Evolutionary conservation across 495 filamentous ascomycete species (phyloP).

Genomic region (Physcia stellaris): DNA sequence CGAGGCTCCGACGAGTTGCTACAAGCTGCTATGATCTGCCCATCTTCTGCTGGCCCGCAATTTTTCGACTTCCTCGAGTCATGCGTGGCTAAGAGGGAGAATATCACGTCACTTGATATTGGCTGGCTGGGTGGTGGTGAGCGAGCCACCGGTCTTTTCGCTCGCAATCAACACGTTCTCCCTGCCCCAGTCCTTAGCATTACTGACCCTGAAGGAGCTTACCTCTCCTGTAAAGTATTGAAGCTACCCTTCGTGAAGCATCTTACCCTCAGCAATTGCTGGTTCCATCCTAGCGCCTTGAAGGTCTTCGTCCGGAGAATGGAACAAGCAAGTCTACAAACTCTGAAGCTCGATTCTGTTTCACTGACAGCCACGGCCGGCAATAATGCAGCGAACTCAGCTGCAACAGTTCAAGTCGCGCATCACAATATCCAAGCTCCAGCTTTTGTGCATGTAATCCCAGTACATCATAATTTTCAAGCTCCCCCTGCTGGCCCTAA

Average conservation of each 20-base stretch:
- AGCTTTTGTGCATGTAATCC: too few species aligned
- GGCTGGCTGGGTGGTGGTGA: constrained; percentile 46
- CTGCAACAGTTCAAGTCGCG: constrained; percentile 3
- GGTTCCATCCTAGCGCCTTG: constrained; percentile 28
- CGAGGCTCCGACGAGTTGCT: constrained; percentile 26
- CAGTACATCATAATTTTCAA: too few species aligned
- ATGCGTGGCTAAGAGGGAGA: constrained; percentile 22
- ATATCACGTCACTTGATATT: constrained; percentile 35
- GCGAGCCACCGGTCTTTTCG: constrained; percentile 34
- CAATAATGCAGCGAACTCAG: neutral
- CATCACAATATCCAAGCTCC: too few species aligned
- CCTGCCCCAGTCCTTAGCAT: constrained; percentile 29
- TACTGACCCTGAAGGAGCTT: constrained; percentile 16
- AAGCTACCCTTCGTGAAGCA: constrained; percentile 32
- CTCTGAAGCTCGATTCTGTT: constrained; percentile 29
- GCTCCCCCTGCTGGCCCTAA: too few species aligned
- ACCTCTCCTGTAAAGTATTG: constrained; percentile 23
- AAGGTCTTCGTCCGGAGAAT: constrained; percentile 16
- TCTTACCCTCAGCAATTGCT: constrained; percentile 44
- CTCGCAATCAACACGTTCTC: constrained; percentile 36
- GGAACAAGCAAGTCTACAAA: constrained; percentile 15
- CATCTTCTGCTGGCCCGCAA: constrained; percentile 24
- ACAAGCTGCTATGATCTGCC: constrained; percentile 23
- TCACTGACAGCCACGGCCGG: constrained; percentile 24
- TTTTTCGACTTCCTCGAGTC: constrained; percentile 31